phyloP scores from a whole-genome alignment of 352 stramenopile genomes.

The Phytophthora pisi region DNA sequence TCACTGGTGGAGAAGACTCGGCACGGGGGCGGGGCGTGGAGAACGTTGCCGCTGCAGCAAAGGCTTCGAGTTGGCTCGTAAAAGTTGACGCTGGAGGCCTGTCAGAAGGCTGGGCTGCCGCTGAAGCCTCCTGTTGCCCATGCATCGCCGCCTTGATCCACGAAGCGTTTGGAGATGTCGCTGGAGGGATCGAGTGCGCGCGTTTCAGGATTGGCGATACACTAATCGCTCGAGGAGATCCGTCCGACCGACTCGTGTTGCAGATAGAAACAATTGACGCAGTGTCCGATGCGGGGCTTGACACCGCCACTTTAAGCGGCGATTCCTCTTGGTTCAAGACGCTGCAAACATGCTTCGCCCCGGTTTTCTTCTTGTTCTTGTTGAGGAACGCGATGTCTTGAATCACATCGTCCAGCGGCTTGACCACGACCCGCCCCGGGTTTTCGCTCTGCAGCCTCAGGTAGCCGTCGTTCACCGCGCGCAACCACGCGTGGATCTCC shows the following conservation, averaged over 20 bases:
- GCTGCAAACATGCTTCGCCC: conserved; percentile 4
- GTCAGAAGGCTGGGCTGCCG: neutral
- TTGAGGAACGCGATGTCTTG: conserved; percentile 20
- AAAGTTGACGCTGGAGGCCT: neutral
- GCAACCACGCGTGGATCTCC: conserved; percentile 35
- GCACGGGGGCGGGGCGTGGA: neutral
- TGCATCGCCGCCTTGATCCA: conserved; percentile 26
- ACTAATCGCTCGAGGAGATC: conserved; percentile 4
- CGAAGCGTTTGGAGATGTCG: conserved; percentile 22
- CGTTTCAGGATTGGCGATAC: conserved; percentile 6
- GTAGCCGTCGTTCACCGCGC: conserved; percentile 27
- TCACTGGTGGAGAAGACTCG: conserved; percentile 2
- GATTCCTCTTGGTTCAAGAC: neutral
- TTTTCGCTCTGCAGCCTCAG: conserved; percentile 17
- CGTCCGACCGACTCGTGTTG: neutral
- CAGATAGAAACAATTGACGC: neutral
- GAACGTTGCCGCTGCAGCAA: conserved; percentile 6
- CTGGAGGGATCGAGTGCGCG: conserved; percentile 11
- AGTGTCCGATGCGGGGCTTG: conserved; percentile 5
- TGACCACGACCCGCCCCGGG: conserved; percentile 18
- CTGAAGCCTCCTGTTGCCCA: neutral
- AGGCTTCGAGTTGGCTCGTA: conserved; percentile 1
- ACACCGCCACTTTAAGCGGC: conserved; percentile 11
- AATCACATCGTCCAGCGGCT: conserved; percentile 26
- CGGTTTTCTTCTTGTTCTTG: neutral